phyloP scores from a whole-genome alignment of 768 basidiomycete genomes.

The Saitozyma podzolica region DNA sequence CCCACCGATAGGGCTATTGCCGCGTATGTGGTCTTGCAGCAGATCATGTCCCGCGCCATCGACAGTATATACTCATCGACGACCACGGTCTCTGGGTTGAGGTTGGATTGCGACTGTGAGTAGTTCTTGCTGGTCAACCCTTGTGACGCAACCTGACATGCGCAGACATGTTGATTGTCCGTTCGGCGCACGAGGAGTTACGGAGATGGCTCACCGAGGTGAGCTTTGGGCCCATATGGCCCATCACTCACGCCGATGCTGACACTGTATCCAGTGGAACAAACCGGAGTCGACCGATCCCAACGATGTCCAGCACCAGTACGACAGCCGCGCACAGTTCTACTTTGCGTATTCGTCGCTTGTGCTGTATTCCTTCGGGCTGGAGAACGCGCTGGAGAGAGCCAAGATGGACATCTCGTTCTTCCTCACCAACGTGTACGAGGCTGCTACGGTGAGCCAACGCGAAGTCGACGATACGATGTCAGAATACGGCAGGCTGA shows the following conservation, averaged over 20 bases:
- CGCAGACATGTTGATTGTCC: conserved; percentile 53
- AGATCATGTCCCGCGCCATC: conserved; percentile 80
- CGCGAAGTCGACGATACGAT: too few relatives aligned
- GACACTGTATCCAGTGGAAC: too few relatives aligned
- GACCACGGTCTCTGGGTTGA: conserved; percentile 75
- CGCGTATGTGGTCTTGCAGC: conserved; percentile 84
- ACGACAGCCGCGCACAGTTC: conserved; percentile 58
- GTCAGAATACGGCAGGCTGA: too few relatives aligned
- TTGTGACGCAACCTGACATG: conserved; percentile 54
- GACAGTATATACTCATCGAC: conserved; percentile 83
- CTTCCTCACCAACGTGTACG: conserved; percentile 50
- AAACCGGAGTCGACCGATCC: too few relatives aligned
- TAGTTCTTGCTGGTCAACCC: conserved; percentile 6
- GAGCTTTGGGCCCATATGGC: conserved; percentile 13
- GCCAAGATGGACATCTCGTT: conserved; percentile 50
- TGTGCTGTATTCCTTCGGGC: conserved; percentile 90
- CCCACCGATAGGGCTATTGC: conserved; percentile 69
- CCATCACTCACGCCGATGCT: too few relatives aligned
- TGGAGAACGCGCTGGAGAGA: conserved; percentile 90
- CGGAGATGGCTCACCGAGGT: conserved; percentile 42
- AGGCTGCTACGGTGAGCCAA: conserved; percentile 44
- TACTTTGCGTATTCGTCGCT: conserved; percentile 79
- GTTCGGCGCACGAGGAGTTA: conserved; percentile 48
- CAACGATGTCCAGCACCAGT: too few relatives aligned
- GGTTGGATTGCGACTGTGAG: conserved; percentile 52